Evolutionary conservation across 805 yeast species (phyloP).

Genomic region (Candida morakotiae): DNA sequence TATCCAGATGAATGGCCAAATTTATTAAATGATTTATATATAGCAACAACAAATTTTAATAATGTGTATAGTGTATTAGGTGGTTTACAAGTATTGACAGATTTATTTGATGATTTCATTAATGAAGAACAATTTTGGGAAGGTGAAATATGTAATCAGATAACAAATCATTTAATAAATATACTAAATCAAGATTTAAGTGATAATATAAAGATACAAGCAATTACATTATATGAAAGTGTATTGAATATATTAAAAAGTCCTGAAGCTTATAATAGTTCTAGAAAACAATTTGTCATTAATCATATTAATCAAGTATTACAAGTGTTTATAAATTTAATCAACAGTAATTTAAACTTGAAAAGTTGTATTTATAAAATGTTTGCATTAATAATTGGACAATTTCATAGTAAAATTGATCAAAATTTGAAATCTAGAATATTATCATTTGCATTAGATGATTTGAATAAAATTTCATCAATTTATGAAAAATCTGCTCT

Average conservation of each 20-base stretch:
- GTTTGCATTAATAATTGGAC: conserved; percentile 20
- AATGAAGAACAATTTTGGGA: conserved; percentile 85
- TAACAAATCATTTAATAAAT: conserved; percentile 47
- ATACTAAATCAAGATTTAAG: conserved; percentile 29
- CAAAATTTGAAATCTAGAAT: conserved; percentile 13
- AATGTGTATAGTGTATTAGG: conserved; percentile 42
- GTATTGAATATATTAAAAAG: conserved; percentile 51
- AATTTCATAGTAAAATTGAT: conserved; percentile 22
- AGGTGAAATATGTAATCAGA: conserved; percentile 57
- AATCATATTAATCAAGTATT: conserved; percentile 16
- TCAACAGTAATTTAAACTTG: conserved; percentile 9
- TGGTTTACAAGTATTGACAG: conserved; percentile 59
- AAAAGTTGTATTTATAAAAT: conserved; percentile 26
- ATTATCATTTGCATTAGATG: conserved; percentile 15
- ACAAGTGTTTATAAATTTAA: conserved; percentile 15
- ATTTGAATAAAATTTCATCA: conserved; percentile 17
- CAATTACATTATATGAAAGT: conserved; percentile 47
- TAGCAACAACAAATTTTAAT: conserved; percentile 26
- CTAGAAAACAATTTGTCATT: conserved; percentile 34
- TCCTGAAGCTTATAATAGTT: conserved; percentile 40
- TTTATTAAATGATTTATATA: conserved; percentile 48
- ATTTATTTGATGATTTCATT: conserved; percentile 80
- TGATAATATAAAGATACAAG: conserved; percentile 36
- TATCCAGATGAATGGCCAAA: conserved; percentile 97
- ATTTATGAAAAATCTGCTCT: conserved; percentile 12